Conservation (phyloP, 106 monocot species). For the Vanilla planifolia region DNA sequence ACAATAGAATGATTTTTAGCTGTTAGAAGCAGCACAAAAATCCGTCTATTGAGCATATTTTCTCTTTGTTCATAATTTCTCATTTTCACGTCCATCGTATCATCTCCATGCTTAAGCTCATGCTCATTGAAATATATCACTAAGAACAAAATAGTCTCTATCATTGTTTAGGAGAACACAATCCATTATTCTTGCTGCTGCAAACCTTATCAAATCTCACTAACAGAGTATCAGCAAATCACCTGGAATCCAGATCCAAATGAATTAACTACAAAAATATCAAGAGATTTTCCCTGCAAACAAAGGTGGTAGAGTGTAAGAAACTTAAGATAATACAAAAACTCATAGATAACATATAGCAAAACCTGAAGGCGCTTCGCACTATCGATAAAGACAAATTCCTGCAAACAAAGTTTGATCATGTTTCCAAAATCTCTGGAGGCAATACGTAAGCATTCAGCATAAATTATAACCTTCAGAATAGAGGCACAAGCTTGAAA, state of each 20-base stretch:
- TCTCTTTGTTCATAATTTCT: too few relatives aligned
- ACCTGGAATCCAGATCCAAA: conserved; percentile 99
- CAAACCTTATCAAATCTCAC: neutral
- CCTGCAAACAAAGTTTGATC: conserved; percentile 32
- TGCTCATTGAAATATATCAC: neutral
- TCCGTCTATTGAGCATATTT: too few relatives aligned
- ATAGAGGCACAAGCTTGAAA: conserved; percentile 96
- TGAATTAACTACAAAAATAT: conserved; percentile 97
- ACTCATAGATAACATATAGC: conserved; percentile 4
- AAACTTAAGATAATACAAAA: neutral
- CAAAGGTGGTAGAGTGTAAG: neutral
- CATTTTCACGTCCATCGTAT: neutral
- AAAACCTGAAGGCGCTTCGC: conserved; percentile 74
- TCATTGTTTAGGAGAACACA: neutral
- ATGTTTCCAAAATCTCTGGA: neutral
- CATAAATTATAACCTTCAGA: conserved; percentile 64
- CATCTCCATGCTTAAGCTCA: neutral
- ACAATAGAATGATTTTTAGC: too few relatives aligned
- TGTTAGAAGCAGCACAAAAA: too few relatives aligned
- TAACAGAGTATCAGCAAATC: conserved; percentile 2
- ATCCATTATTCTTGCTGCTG: neutral
- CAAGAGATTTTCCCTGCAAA: conserved; percentile 80
- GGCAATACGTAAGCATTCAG: neutral
- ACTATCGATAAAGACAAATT: conserved; percentile 91
- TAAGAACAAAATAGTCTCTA: neutral